Percentiles rank a stretch among this genome's conserved stretches.
These are phyloP conservation scores for Fusarium humuli DNA, from an alignment of 2,329 filamentous ascomycete genomes.

Conservation along the genomic window DNA sequence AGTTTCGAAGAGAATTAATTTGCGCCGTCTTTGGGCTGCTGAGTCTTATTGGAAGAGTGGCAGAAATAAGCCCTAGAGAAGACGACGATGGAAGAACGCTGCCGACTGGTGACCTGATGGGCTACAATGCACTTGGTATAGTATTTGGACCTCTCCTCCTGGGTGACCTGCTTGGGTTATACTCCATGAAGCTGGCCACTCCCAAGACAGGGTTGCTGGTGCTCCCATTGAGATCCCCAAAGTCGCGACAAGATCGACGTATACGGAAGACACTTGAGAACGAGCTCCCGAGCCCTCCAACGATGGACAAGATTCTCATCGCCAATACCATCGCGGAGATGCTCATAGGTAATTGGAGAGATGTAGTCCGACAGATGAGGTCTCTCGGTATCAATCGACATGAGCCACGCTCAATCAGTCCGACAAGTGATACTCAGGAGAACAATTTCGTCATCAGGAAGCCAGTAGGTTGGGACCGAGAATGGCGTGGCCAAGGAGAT, in stretches of 20 bases:
- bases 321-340: slow-evolving; percentile 72
- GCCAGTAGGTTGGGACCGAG: slow-evolving; percentile 51
- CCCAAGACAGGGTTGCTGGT: slow-evolving; percentile 56
- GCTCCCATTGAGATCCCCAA: slow-evolving; percentile 58
- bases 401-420: slow-evolving; percentile 31
- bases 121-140: slow-evolving; percentile 71
- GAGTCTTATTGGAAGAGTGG: slow-evolving; percentile 68
- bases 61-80: slow-evolving; percentile 65
- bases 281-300: slow-evolving; percentile 39
- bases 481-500: slow-evolving; percentile 35
- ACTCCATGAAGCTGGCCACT: slow-evolving; percentile 60
- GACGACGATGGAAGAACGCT: slow-evolving; percentile 64
- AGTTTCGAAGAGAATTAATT: slow-evolving; percentile 71
- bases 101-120: slow-evolving; percentile 71
- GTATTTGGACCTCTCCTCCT: slow-evolving; percentile 74
- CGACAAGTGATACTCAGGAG: slow-evolving; percentile 44
- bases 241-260: slow-evolving; percentile 48
- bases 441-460: slow-evolving; percentile 55
- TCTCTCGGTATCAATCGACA: slow-evolving; percentile 53
- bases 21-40: slow-evolving; percentile 75
- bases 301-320: slow-evolving; percentile 67
- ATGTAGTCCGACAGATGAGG: slow-evolving; percentile 70
- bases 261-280: slow-evolving; percentile 33
- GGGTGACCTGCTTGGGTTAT: slow-evolving; percentile 66
- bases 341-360: slow-evolving; percentile 74